Evolutionary conservation across 129 eudicot species (phyloP).

Genomic region (Centaurea solstitialis): DNA sequence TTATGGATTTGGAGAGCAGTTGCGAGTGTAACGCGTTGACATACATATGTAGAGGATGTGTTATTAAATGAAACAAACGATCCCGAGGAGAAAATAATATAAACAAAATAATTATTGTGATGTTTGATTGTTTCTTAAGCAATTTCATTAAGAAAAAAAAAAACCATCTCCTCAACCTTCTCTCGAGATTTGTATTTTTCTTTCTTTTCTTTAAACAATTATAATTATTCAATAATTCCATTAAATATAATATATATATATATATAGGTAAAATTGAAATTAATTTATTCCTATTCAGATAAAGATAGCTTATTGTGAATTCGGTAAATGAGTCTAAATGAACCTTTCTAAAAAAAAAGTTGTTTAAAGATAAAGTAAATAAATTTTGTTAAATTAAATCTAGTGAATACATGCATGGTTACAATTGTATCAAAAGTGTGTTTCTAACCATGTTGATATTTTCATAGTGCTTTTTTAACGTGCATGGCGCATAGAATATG

Average conservation of each 20-base stretch:
- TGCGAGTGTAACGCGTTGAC: constrained; percentile 25
- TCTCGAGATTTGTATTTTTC: constrained; percentile 34
- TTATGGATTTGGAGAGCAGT: constrained; percentile 4
- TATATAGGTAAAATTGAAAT: neutral
- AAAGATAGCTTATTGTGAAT: neutral
- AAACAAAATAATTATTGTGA: constrained; percentile 30
- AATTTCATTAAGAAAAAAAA: constrained; percentile 22
- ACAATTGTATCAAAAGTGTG: no score
- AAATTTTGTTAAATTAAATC: no score
- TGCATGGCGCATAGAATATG: no score
- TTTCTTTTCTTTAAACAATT: no score
- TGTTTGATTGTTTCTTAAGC: constrained; percentile 39
- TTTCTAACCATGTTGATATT: no score
- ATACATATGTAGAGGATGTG: neutral
- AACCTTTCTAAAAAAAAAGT: neutral
- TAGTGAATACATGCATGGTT: neutral
- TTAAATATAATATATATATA: no score
- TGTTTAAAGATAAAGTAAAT: no score
- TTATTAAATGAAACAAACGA: constrained; percentile 43
- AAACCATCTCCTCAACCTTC: constrained; percentile 26
- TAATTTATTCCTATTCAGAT: neutral
- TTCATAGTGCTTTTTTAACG: no score
- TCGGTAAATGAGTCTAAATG: neutral
- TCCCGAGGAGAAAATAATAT: constrained; percentile 36
- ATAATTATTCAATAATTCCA: neutral